Evolutionary conservation across 805 yeast genomes (phyloP).

Genomic region (Yarrowia sp.): DNA sequence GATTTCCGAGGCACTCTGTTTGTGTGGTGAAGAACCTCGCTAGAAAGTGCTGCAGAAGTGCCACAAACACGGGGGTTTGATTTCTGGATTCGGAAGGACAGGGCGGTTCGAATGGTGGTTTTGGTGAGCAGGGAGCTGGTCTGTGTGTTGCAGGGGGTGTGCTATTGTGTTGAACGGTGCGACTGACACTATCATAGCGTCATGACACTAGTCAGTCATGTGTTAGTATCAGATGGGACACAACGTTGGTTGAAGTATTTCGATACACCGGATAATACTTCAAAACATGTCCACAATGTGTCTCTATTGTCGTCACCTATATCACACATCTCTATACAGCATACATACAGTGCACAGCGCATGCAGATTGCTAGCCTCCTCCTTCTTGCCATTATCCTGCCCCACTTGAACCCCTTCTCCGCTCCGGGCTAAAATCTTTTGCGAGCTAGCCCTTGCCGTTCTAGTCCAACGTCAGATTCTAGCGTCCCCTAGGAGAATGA

Average conservation of each 20-base stretch:
- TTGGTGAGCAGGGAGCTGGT: neutral
- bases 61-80: neutral
- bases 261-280: no score
- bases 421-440: conserved; percentile 7
- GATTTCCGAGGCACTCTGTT: neutral
- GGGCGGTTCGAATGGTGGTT: neutral
- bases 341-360: no score
- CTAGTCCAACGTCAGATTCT: conserved; percentile 15
- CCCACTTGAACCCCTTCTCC: neutral
- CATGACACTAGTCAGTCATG: no score
- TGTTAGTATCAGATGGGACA: neutral
- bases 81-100: neutral
- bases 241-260: no score
- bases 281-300: no score
- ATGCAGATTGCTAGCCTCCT: no score
- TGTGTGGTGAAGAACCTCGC: neutral
- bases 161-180: no score
- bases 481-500: neutral
- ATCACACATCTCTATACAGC: no score
- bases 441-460: conserved; percentile 3
- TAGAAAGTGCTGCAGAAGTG: neutral
- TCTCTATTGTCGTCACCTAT: no score
- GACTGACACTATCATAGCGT: no score
- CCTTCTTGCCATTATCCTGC: no score
- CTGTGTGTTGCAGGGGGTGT: no score